Percentiles rank a stretch among this genome's conserved stretches.
These are phyloP conservation scores for Tricholoma saponaceum DNA, from an alignment of 768 basidiomycete genomes.

Conservation along the genomic window DNA sequence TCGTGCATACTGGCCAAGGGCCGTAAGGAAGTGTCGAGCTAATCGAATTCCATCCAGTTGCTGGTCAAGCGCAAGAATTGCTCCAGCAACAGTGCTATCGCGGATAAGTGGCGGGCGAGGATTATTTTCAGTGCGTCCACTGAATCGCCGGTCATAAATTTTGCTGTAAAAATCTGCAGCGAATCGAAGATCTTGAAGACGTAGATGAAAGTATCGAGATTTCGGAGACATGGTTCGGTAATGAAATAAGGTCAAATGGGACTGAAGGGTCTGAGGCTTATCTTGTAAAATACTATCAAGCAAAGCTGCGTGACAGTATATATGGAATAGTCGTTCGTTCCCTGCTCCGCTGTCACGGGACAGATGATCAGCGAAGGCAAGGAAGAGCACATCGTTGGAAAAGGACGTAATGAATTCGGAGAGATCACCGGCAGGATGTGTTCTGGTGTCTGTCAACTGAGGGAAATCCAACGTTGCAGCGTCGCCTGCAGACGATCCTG, in stretches of 20 bases:
- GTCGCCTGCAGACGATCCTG: constrained; percentile 81
- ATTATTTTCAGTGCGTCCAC: constrained; percentile 65
- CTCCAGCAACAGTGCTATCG: constrained; percentile 66
- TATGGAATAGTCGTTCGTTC: constrained; percentile 58
- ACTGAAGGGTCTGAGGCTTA: constrained; percentile 74
- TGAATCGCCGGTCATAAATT: constrained; percentile 71
- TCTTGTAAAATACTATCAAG: constrained; percentile 91
- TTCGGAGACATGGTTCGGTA: constrained; percentile 58
- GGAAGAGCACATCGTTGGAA: constrained; percentile 74
- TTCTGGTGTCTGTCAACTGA: constrained; percentile 59
- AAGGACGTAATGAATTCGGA: constrained; percentile 85
- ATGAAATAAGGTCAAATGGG: constrained; percentile 68
- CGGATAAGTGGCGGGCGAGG: constrained; percentile 64
- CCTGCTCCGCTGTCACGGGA: constrained; percentile 59
- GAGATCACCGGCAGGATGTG: constrained; percentile 69
- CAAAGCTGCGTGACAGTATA: constrained; percentile 71
- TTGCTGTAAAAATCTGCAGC: constrained; percentile 73
- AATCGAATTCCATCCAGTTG: constrained; percentile 45
- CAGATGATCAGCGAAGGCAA: constrained; percentile 79
- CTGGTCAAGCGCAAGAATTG: constrained; percentile 58
- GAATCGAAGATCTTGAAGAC: constrained; percentile 71
- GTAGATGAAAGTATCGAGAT: constrained; percentile 60
- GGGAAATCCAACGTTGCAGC: constrained; percentile 86
- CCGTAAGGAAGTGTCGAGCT: constrained; percentile 34
- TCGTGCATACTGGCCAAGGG: constrained; percentile 52